phyloP scores from a whole-genome alignment of 257 asterid genomes.

The Fraxinus americana region DNA sequence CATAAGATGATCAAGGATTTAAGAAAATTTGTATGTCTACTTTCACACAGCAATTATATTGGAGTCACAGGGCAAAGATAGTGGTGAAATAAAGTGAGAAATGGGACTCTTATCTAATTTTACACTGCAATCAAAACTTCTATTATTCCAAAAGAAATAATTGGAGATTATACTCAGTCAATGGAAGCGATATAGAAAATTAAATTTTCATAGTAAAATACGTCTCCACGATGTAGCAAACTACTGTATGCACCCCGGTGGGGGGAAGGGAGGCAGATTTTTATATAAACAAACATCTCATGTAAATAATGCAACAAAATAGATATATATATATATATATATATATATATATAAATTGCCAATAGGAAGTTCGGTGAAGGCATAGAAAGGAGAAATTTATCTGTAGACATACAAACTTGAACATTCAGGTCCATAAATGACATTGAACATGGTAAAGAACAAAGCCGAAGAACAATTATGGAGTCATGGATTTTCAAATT shows the following conservation, averaged over 20 bases:
- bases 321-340: background rate
- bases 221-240: background rate
- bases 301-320: background rate
- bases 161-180: background rate
- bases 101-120: background rate
- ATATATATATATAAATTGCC: background rate
- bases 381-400: background rate
- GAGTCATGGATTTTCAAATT: background rate
- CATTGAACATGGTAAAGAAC: background rate
- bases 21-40: background rate
- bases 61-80: background rate
- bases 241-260: background rate
- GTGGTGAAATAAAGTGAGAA: background rate
- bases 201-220: too few species aligned
- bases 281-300: background rate
- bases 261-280: background rate
- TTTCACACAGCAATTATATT: background rate
- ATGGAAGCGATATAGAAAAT: background rate
- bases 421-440: background rate
- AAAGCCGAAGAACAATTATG: background rate
- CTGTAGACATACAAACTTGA: background rate
- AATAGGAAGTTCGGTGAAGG: background rate
- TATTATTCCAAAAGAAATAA: background rate
- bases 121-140: background rate
- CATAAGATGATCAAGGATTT: background rate